Base-by-base conservation (phyloP, 495 filamentous ascomycete species). In the Trichoderma asperelloides region DNA sequence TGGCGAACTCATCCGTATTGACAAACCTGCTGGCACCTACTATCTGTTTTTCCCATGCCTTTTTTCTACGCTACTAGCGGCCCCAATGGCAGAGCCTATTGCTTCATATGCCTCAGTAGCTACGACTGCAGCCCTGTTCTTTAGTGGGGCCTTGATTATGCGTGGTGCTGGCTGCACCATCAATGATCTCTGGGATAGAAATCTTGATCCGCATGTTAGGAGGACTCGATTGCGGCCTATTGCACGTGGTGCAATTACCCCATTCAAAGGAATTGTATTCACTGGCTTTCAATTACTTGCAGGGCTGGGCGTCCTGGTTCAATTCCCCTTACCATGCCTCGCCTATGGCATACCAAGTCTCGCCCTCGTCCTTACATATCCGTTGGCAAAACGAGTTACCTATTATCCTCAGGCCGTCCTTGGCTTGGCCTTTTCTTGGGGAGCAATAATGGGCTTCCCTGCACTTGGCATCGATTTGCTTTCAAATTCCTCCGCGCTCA, bases 151-250 rank as follows among this genome's bases (percentile, higher is more conserved):
- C 2, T 73, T 97, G 67, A 88, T 97, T 72, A 98, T 98, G 95
- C 91, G 95, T 65, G 93, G 95, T 37, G 95, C 95, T n/a, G 95
- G 95, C 18, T 98, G 95, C 78, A 89, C 95, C 40, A 95, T 98
- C 79, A 98, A 98, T 77, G 95, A 98, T 74, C 84, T 98, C 57
- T 97, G 92, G 93, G 95, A 98, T 78, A 87, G 91, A 69, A 89
- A 96, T 72, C 85, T 98, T 21, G 95, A 98, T 76, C 91, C 89
- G 25, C 86, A 93, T 73, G 95, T 98, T n/a, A 79, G 86, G 40
- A 88, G 95, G 28, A 98, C 95, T 1, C 87, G 87, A 30, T 84
- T 93, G 60, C 90, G 95, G 3, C 95, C 95, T 5, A 93, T 98
- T 72, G 95, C 96, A 8, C 84, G 95, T 57, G 84, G 89, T 16